Percentiles rank a stretch among this genome's conserved stretches.
These are phyloP conservation scores for Sporothrix sp. DNA, from an alignment of 2,329 filamentous ascomycete species.

Conservation along the genomic window DNA sequence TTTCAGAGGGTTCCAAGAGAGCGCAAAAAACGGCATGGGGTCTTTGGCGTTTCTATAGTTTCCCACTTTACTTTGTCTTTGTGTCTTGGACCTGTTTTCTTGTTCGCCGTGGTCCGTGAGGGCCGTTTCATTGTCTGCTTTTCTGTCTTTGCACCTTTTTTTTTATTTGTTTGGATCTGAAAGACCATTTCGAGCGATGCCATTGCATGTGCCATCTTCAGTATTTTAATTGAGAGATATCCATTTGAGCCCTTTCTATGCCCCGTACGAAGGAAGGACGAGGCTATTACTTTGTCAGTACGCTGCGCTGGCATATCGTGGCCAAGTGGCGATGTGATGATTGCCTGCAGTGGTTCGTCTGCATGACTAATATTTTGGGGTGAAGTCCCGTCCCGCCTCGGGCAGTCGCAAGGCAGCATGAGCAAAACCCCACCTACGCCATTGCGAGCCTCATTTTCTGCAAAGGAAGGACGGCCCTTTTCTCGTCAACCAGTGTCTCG, in stretches of 20 bases:
- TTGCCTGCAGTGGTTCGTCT: background rate
- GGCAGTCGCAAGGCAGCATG: slow-evolving; percentile 2
- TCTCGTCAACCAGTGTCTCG: too few species aligned
- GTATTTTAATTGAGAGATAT: slow-evolving; percentile 9
- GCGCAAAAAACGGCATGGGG: slow-evolving; percentile 15
- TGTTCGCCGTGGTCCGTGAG: too few species aligned
- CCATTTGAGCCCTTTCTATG: background rate
- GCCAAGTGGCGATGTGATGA: slow-evolving; percentile 1
- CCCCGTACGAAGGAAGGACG: too few species aligned
- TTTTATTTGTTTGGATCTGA: background rate
- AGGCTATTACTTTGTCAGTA: too few species aligned
- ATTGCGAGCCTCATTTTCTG: slow-evolving; percentile 1
- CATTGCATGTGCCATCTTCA: slow-evolving; percentile 4
- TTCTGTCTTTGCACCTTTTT: background rate
- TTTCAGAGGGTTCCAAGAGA: background rate
- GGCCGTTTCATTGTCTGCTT: too few species aligned
- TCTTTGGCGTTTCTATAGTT: slow-evolving; percentile 5
- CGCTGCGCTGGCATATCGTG: too few species aligned
- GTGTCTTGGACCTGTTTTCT: background rate
- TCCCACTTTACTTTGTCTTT: background rate
- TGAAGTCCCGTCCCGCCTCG: too few species aligned
- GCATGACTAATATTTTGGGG: background rate
- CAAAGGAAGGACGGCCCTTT: background rate
- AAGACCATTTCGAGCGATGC: slow-evolving; percentile 5
- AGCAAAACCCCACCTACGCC: slow-evolving; percentile 8